Evolutionary conservation across 305 asterid genomes (phyloP).

Genomic region (Ajuga reptans): DNA sequence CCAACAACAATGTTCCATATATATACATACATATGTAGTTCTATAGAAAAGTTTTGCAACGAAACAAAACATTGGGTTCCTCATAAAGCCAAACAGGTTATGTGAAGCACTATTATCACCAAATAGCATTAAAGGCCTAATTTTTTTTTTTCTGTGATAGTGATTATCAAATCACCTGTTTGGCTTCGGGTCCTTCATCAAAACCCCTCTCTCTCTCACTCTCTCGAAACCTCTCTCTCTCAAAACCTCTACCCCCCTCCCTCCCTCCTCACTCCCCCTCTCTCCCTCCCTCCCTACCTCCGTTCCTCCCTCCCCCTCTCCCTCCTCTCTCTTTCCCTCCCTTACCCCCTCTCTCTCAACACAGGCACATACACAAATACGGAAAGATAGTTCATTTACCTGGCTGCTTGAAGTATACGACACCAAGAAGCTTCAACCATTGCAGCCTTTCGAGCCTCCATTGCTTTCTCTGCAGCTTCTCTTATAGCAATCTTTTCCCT

Average conservation of each 20-base stretch:
- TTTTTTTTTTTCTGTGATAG: too few relatives aligned
- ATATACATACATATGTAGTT: neutral
- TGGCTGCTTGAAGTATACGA: constrained; percentile 76
- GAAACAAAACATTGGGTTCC: too few relatives aligned
- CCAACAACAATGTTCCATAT: neutral
- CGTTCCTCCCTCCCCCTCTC: too few relatives aligned
- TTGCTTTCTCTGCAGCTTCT: constrained; percentile 84
- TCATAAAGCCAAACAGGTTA: too few relatives aligned
- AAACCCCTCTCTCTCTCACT: neutral
- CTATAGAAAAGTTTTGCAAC: too few relatives aligned
- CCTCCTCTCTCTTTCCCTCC: too few relatives aligned
- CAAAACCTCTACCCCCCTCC: too few relatives aligned
- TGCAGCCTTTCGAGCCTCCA: constrained; percentile 78
- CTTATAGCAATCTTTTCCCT: constrained; percentile 81
- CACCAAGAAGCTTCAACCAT: constrained; percentile 98
- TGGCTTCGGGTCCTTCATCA: neutral
- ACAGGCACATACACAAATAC: neutral
- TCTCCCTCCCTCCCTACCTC: too few relatives aligned
- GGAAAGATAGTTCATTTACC: constrained; percentile 28
- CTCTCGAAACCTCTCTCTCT: too few relatives aligned
- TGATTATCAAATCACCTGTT: neutral
- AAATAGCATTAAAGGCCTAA: too few relatives aligned
- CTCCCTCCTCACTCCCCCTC: too few relatives aligned
- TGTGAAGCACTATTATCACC: too few relatives aligned
- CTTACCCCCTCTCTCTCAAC: neutral